These are phyloP conservation scores for Penicillium antarcticum DNA, from an alignment of 495 filamentous ascomycete genomes.

Conservation along the genomic window DNA sequence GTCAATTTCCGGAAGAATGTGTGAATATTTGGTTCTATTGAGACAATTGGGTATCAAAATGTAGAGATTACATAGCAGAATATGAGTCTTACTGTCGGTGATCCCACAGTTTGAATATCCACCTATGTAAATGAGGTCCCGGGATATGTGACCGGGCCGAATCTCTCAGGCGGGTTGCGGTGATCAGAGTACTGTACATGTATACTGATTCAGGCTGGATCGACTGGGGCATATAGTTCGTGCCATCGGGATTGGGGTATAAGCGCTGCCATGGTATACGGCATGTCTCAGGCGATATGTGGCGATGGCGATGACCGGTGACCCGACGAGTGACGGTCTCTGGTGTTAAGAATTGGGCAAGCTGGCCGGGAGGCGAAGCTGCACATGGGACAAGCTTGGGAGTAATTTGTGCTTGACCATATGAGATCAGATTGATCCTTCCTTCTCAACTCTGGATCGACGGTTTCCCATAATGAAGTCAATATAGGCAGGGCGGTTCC, in stretches of 20 bases:
- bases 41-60: slow-evolving; percentile 19
- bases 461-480: slow-evolving; percentile 56
- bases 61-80: slow-evolving; percentile 7
- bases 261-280: background rate
- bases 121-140: too few relatives aligned
- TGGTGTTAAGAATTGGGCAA: background rate
- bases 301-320: too few relatives aligned
- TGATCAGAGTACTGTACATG: too few relatives aligned
- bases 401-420: background rate
- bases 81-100: background rate
- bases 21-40: slow-evolving; percentile 1
- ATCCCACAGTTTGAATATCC: too few relatives aligned
- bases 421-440: slow-evolving; percentile 18
- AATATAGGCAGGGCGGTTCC: slow-evolving; percentile 68
- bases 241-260: background rate
- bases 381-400: background rate
- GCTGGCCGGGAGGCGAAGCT: background rate
- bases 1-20: background rate
- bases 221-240: background rate
- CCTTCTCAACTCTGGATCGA: slow-evolving; percentile 11
- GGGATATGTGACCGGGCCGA: background rate
- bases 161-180: background rate
- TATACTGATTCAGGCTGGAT: background rate
- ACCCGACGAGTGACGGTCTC: too few relatives aligned
- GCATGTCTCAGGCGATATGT: background rate